Evolutionary conservation across 176 grass and related monocot genomes (phyloP), one percentile per base, ranked within the genome.

Genomic region (Oryza glaberrima): DNA sequence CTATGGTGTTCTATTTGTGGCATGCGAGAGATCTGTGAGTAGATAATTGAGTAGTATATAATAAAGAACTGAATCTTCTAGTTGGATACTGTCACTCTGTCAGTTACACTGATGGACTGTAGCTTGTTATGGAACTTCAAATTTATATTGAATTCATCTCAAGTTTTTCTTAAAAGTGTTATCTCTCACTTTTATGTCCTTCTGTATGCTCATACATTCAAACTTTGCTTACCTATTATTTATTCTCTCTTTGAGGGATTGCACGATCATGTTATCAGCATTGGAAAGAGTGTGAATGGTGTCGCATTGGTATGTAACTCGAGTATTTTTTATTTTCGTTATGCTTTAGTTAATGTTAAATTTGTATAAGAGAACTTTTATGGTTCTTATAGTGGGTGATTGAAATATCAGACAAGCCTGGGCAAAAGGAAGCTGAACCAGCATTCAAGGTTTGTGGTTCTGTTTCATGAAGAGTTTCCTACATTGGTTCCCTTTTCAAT

Each of bases 171-270:
- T 54, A 76, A 36, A 36, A 76, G 20, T 54, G n/a, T 81, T 2
- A 41, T 41, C 40, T 41, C 11, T n/a, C 23, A 73, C 25, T 46
- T 38, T 34, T 52, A 82, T n/a, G 34, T 63, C 14, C 46, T 78
- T 46, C 48, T 26, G 40, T 77, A 65, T 69, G 38, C 32, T 67
- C 80, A 67, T 86, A 72, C 80, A 82, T 67, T 73, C 48, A 77
- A 80, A 73, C 45, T 86, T 86, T 84, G 75, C 75, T 92, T 88
- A 94, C 61, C 83, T 84, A 68, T 84, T 86, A 40, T 93, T 85
- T 88, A 56, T 97, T 95, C 89, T 94, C 87, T 95, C 89, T 98
- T 93, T 74, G 96, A 98, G 96, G 91, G 89, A 92, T 92, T 94
- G n/a, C 91, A 85, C 45, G 72, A 92, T 89, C 76, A 70, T 89